Conservation (phyloP, 2,329 filamentous ascomycete species). For the Chaetomiaceae sp. region DNA sequence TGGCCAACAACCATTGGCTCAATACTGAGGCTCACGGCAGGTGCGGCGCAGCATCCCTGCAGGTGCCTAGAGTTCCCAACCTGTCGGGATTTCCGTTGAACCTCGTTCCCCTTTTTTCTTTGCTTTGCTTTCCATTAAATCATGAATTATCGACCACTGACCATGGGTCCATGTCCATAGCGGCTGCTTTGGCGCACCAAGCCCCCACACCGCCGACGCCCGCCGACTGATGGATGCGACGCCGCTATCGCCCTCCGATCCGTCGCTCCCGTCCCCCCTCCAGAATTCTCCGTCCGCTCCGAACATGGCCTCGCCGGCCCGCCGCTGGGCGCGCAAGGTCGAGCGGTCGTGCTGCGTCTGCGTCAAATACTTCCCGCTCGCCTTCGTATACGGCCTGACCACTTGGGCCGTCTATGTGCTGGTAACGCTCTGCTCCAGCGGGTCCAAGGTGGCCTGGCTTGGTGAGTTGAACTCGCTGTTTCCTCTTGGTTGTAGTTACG, state of each 20-base stretch:
- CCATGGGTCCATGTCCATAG: too few species aligned
- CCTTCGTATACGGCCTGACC: constrained; percentile 84
- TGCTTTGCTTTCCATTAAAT: not conserved
- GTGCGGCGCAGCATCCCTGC: constrained; percentile 7
- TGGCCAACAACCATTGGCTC: constrained; percentile 4
- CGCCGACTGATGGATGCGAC: constrained; percentile 23
- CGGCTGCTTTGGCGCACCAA: too few species aligned
- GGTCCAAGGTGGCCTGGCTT: constrained; percentile 48
- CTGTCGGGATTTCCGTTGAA: constrained; percentile 7
- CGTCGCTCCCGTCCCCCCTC: constrained; percentile 4
- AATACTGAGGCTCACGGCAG: not conserved
- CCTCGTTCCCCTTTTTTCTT: not conserved
- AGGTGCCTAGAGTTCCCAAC: constrained; percentile 4
- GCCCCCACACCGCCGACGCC: not conserved
- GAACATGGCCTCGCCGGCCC: constrained; percentile 40
- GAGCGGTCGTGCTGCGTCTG: constrained; percentile 80
- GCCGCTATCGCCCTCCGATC: constrained; percentile 2
- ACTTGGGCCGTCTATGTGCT: constrained; percentile 92
- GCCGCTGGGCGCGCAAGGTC: constrained; percentile 59
- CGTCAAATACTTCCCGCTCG: constrained; percentile 77
- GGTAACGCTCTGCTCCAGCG: constrained; percentile 60
- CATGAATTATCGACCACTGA: not conserved
- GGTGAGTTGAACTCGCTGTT: constrained; percentile 37
- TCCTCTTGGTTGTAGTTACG: not conserved
- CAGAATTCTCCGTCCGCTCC: constrained; percentile 5